Percentiles rank a stretch among this genome's conserved stretches.
Evolutionary conservation across 2,329 filamentous ascomycete species (phyloP).

Genomic region (Trichoderma hamatum): DNA sequence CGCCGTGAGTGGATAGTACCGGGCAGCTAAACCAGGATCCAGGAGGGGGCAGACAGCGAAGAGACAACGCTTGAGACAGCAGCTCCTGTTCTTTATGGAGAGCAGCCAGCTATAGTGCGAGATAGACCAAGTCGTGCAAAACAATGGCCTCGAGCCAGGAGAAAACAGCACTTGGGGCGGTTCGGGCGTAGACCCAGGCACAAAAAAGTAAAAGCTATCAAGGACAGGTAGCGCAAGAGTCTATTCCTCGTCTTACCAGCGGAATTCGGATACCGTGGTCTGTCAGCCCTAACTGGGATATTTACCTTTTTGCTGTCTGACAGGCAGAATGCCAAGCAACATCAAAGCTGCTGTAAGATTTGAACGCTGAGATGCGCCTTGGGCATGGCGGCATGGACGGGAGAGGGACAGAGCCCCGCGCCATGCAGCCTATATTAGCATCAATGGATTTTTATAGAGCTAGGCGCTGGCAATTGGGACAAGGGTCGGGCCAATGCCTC

Average conservation of each 20-base stretch:
- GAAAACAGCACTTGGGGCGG: neutral
- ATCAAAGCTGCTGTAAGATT: neutral
- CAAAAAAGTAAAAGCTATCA: neutral
- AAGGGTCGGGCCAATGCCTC: neutral
- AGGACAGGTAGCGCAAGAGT: neutral
- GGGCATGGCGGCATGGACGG: neutral
- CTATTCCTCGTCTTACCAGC: neutral
- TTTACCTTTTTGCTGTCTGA: conserved; percentile 9
- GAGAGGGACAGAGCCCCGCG: neutral
- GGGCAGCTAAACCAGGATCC: neutral
- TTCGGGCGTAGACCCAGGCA: neutral
- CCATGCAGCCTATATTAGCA: neutral
- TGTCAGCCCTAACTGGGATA: conserved; percentile 16
- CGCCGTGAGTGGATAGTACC: conserved; percentile 11
- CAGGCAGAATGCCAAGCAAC: neutral
- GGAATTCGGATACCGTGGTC: conserved; percentile 10
- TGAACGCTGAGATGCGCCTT: neutral
- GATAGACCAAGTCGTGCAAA: neutral
- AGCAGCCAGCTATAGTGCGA: neutral
- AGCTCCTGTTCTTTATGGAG: neutral
- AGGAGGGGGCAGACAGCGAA: neutral
- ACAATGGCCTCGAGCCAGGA: neutral
- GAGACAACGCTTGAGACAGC: neutral
- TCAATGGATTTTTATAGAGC: neutral
- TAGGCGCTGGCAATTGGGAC: neutral